phyloP scores from a whole-genome alignment of 2,329 filamentous ascomycete genomes.

The Ilyonectria mors-panacis region DNA sequence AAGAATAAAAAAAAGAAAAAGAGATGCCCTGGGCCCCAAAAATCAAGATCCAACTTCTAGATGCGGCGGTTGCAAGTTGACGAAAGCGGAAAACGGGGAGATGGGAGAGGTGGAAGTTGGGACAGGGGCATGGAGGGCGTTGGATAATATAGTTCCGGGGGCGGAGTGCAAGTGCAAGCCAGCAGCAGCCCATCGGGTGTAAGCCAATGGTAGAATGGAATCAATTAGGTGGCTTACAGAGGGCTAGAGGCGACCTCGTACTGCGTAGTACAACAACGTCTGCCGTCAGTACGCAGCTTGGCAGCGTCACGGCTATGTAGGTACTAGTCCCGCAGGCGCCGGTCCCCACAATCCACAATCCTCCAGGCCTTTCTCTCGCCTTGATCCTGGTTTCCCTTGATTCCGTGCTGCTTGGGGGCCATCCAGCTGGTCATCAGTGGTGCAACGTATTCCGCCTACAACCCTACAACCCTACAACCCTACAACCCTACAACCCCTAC shows the following conservation, averaged over 20 bases:
- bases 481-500: not conserved
- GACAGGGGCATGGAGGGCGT: not conserved
- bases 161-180: not conserved
- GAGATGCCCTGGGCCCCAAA: not conserved
- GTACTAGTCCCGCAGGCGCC: not conserved
- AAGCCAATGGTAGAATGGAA: not conserved
- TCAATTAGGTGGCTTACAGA: too few relatives aligned
- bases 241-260: too few relatives aligned
- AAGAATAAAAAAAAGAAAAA: not conserved
- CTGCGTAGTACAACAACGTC: too few relatives aligned
- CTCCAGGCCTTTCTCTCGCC: not conserved
- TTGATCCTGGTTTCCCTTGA: not conserved
- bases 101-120: not conserved
- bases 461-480: too few relatives aligned
- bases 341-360: not conserved
- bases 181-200: too few relatives aligned
- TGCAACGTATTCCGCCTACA: not conserved
- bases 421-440: not conserved
- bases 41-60: not conserved
- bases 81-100: not conserved
- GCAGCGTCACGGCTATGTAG: not conserved
- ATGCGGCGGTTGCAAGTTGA: not conserved
- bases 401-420: not conserved
- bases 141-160: not conserved
- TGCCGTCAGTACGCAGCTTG: too few relatives aligned